These are phyloP conservation scores for Fusarium sp. DNA, from an alignment of 2,329 filamentous ascomycete species.

Conservation along the genomic window DNA sequence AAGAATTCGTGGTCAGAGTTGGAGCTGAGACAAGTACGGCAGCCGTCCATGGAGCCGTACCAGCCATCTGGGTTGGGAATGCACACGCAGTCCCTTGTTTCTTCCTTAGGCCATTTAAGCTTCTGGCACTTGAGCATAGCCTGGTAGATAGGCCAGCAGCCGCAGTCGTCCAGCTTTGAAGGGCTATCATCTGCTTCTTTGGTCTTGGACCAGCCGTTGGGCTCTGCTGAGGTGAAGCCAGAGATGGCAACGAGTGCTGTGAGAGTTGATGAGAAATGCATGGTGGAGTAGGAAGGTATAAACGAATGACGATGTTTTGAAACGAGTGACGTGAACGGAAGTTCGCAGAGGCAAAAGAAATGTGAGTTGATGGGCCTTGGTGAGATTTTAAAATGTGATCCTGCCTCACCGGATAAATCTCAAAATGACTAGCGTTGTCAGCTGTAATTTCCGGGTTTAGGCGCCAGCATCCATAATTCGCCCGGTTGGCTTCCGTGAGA, in stretches of 20 bases:
- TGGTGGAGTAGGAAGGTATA: background rate
- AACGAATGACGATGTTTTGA: background rate
- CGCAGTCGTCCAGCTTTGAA: constrained; percentile 39
- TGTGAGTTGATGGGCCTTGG: background rate
- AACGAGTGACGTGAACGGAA: background rate
- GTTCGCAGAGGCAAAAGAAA: background rate
- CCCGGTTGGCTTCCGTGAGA: background rate
- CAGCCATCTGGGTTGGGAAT: constrained; percentile 36
- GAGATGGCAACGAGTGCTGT: constrained; percentile 14
- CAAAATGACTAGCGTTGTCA: background rate
- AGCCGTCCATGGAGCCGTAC: constrained; percentile 39
- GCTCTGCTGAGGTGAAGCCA: constrained; percentile 17
- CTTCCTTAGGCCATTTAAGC: constrained; percentile 22
- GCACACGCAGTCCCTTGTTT: constrained; percentile 30
- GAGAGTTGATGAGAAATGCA: constrained; percentile 9
- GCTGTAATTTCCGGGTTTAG: background rate
- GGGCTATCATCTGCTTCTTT: constrained; percentile 33
- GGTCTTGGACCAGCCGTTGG: constrained; percentile 38
- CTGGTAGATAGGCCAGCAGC: constrained; percentile 39
- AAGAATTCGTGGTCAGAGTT: constrained; percentile 29
- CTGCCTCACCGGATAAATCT: background rate
- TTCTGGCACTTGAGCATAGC: constrained; percentile 36
- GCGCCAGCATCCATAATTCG: background rate
- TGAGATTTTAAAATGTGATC: background rate
- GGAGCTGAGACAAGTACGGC: constrained; percentile 31